These are phyloP conservation scores for Zopfochytrium polystomum DNA, from an alignment of 371 early-diverging fungal genomes.

Conservation along the genomic window DNA sequence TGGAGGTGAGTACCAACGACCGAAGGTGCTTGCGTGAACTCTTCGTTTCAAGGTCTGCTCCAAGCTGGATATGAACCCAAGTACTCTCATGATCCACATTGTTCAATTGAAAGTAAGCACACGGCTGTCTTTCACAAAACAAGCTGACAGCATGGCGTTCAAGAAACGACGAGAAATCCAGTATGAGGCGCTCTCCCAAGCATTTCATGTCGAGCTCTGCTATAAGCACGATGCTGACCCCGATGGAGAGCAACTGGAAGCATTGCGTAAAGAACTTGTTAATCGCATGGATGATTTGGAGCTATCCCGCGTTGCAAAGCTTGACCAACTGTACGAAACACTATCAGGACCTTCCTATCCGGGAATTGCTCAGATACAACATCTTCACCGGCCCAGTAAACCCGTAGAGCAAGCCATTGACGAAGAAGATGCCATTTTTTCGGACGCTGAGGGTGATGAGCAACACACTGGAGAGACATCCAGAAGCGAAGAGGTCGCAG, in stretches of 20 bases:
- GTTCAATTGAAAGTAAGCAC: conserved; percentile 11
- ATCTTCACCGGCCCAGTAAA: too few relatives aligned
- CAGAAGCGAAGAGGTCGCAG: neutral
- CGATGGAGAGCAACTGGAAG: conserved; percentile 12
- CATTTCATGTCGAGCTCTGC: conserved; percentile 27
- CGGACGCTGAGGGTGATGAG: neutral
- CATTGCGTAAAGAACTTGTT: conserved; percentile 17
- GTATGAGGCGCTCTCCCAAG: conserved; percentile 14
- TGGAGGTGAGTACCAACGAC: conserved; percentile 14
- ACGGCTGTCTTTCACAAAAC: conserved; percentile 1
- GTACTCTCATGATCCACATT: neutral
- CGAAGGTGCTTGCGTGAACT: too few relatives aligned
- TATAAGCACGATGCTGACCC: conserved; percentile 1
- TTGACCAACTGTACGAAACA: conserved; percentile 37
- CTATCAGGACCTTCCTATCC: conserved; percentile 11
- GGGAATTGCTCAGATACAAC: conserved; percentile 1
- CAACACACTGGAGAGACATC: neutral
- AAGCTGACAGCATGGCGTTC: neutral
- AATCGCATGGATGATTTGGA: conserved; percentile 21
- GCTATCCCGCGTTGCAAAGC: conserved; percentile 25
- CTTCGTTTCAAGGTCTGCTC: conserved; percentile 26
- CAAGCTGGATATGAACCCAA: conserved; percentile 2
- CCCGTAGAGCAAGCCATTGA: neutral
- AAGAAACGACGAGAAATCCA: conserved; percentile 25
- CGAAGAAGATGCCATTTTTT: neutral